Evolutionary conservation across 2,329 filamentous ascomycete species (phyloP).

Genomic region (Epichloe festucae): DNA sequence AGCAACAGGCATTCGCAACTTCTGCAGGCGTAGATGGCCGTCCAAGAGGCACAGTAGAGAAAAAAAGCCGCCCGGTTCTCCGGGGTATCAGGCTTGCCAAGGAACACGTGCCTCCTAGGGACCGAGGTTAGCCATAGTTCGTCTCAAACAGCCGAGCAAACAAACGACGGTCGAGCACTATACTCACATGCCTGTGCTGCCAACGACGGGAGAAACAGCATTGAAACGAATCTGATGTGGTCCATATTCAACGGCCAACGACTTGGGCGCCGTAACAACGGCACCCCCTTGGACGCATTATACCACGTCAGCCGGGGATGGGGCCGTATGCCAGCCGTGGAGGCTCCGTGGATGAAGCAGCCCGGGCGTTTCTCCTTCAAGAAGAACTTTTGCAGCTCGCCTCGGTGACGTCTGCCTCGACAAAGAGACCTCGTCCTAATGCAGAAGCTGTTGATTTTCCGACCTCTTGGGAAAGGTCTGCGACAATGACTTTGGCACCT

Average conservation of each 20-base stretch:
- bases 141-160: neutral
- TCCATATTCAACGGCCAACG: slow-evolving; percentile 59
- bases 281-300: slow-evolving; percentile 53
- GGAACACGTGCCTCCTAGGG: slow-evolving; percentile 33
- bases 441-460: slow-evolving; percentile 34
- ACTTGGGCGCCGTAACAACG: slow-evolving; percentile 44
- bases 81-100: slow-evolving; percentile 48
- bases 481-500: slow-evolving; percentile 47
- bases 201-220: slow-evolving; percentile 55
- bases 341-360: slow-evolving; percentile 52
- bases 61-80: slow-evolving; percentile 43
- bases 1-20: slow-evolving; percentile 58
- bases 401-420: slow-evolving; percentile 36
- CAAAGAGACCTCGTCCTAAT: slow-evolving; percentile 27
- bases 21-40: slow-evolving; percentile 46
- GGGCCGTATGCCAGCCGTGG: slow-evolving; percentile 46
- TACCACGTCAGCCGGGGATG: slow-evolving; percentile 56
- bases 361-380: slow-evolving; percentile 43
- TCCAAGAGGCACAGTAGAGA: slow-evolving; percentile 41
- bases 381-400: slow-evolving; percentile 40
- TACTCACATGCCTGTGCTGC: slow-evolving; percentile 46
- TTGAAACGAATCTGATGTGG: slow-evolving; percentile 62
- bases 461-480: slow-evolving; percentile 42
- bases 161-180: neutral
- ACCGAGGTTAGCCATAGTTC: neutral